Evolutionary conservation across 345 rosid genomes (phyloP).

Genomic region (Populus tremula): DNA sequence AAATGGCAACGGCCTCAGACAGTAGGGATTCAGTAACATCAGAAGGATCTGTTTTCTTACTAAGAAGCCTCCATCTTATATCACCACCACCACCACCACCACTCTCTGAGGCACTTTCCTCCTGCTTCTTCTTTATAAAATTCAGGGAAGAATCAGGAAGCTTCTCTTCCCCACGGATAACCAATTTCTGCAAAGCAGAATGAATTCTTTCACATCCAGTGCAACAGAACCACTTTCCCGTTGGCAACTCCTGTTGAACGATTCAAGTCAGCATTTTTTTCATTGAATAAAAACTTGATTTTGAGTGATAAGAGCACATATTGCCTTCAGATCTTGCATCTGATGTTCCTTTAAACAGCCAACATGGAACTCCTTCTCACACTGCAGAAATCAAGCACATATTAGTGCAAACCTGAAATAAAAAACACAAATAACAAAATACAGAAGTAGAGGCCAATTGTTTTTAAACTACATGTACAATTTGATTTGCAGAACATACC

Average conservation of each 20-base stretch:
- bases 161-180: conserved; percentile 65
- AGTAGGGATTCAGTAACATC: conserved; percentile 54
- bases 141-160: conserved; percentile 55
- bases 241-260: conserved; percentile 70
- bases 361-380: conserved; percentile 93
- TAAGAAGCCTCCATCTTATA: conserved; percentile 86
- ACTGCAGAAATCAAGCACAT: conserved; percentile 29
- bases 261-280: conserved; percentile 11
- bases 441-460: neutral
- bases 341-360: conserved; percentile 84
- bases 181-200: conserved; percentile 50
- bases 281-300: neutral
- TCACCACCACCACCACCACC: conserved; percentile 31
- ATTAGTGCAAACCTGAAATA: neutral
- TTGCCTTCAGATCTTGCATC: conserved; percentile 78
- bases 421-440: neutral
- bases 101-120: conserved; percentile 36
- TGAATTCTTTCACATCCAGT: conserved; percentile 50
- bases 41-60: conserved; percentile 46
- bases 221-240: conserved; percentile 88
- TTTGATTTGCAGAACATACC: conserved; percentile 39
- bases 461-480: conserved; percentile 3
- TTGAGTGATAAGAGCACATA: neutral
- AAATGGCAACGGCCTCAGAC: conserved; percentile 63
- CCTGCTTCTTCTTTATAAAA: conserved; percentile 44